Base-by-base conservation (phyloP, 352 stramenopile species). In the Pythium phragmiticola region DNA sequence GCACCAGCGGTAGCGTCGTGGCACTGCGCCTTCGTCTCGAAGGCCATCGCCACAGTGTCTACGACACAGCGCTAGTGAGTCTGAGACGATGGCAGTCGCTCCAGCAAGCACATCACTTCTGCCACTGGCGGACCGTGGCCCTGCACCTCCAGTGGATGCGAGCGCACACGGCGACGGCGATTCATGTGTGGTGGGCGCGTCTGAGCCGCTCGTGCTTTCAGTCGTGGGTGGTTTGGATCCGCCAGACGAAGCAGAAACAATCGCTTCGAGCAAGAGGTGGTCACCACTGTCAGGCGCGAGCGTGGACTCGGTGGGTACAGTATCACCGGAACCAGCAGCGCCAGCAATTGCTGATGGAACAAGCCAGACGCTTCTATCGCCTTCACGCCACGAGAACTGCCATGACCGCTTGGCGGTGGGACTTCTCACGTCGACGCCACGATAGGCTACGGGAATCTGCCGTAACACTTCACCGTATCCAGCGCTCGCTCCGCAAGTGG, bases 401-500 rank as follows among this genome's bases (percentile, higher is more conserved):
- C 1, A 8, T 58, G 21, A 9, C 36, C 0, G 26, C 36, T 33
- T 69, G 63, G 63, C 41, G 36, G 17, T 2, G 23, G 2, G 19
- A 19, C 12, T 13, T 61, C 1, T 17, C 41, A 5, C 39, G 19
- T 7, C 48, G 42, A 4, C 62, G 42, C 2, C 47, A 62, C 16
- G 37, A 33, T 33, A 33, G 9, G 13, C 46, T 63, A 0, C 43
- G 63, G 1, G 46, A 48, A 28, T 21, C 57, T 8, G 43, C 64
- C 1, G 19, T 63, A 9, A 59, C 41, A 16, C 34, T 71, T 7
- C 36, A 52, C 8, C 56, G 59, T 23, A 45, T 50, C 4, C 55
- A 51, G 7, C 53, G 43, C 39, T 65, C 54, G 34, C 13, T 65
- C 12, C 12, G 34, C 12, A 26, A 43, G 33, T 72, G 66, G 66